These are phyloP conservation scores for Flaveria sonorensis DNA, from an alignment of 129 eudicot genomes.

Conservation along the genomic window DNA sequence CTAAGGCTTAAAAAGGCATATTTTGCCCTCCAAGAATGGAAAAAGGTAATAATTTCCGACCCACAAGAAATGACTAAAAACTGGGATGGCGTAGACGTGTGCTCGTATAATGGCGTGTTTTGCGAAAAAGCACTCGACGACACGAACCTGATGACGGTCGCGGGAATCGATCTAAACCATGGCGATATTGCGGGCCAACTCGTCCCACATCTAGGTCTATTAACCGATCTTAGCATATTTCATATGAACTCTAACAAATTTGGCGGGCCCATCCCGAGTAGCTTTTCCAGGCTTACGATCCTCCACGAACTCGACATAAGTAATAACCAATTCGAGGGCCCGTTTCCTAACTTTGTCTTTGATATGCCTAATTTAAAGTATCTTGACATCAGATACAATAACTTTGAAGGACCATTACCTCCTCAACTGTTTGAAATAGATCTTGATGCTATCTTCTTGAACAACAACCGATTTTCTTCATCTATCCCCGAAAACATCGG, in stretches of 20 bases:
- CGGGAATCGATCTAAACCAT: conserved; percentile 73
- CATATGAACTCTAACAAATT: conserved; percentile 75
- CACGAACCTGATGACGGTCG: conserved; percentile 40
- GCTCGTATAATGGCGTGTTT: conserved; percentile 66
- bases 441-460: conserved; percentile 72
- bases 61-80: conserved; percentile 47
- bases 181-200: conserved; percentile 71
- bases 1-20: conserved; percentile 56
- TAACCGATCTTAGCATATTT: conserved; percentile 59
- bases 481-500: conserved; percentile 70
- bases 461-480: conserved; percentile 58
- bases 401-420: conserved; percentile 67
- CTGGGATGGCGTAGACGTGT: conserved; percentile 70
- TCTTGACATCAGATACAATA: conserved; percentile 69
- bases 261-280: conserved; percentile 59
- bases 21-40: conserved; percentile 66
- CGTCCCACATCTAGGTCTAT: conserved; percentile 50
- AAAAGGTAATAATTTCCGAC: conserved; percentile 56
- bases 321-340: conserved; percentile 70
- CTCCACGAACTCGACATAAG: conserved; percentile 72
- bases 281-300: conserved; percentile 39
- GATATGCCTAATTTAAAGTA: conserved; percentile 53
- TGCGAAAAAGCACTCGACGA: conserved; percentile 60
- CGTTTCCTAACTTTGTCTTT: conserved; percentile 56
- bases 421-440: conserved; percentile 53